phyloP scores from a whole-genome alignment of 805 yeast species.

The Hanseniaspora jakobsenii region DNA sequence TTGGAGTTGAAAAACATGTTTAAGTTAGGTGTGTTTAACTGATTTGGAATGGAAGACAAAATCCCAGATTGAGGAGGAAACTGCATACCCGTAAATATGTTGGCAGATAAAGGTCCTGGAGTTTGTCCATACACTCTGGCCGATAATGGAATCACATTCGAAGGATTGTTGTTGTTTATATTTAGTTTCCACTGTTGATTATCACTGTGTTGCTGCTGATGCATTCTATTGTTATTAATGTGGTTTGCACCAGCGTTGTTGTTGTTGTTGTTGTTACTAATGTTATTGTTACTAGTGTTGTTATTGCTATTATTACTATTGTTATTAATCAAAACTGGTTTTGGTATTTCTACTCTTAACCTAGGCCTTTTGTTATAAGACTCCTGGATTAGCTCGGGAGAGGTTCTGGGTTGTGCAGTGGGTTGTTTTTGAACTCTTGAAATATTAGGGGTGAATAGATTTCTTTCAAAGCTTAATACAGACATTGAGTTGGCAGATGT shows the following conservation, averaged over 20 bases:
- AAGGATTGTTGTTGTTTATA: conserved; percentile 8
- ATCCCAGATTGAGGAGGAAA: not conserved
- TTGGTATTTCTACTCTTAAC: conserved; percentile 12
- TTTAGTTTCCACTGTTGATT: too few relatives aligned
- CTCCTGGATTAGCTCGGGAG: conserved; percentile 24
- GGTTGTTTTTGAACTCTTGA: conserved; percentile 19
- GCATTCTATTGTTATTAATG: too few relatives aligned
- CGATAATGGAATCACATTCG: conserved; percentile 7
- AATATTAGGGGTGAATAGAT: conserved; percentile 26
- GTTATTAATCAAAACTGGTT: conserved; percentile 3
- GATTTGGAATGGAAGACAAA: not conserved
- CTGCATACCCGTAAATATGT: conserved; percentile 11
- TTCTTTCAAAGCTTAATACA: conserved; percentile 24
- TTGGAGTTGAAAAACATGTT: conserved; percentile 6
- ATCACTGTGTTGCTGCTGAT: too few relatives aligned
- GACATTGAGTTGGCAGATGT: conserved; percentile 18
- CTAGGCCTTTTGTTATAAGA: conserved; percentile 12
- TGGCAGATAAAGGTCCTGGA: conserved; percentile 12
- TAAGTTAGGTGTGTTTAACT: conserved; percentile 9
- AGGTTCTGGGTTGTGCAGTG: not conserved
- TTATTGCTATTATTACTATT: conserved; percentile 4
- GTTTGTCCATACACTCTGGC: conserved; percentile 7
- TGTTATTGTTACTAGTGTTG: not conserved
- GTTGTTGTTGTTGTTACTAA: too few relatives aligned
- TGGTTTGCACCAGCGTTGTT: too few relatives aligned